Evolutionary conservation across 1,284 basidiomycete genomes (phyloP).

Genomic region (Thelephora terrestris): DNA sequence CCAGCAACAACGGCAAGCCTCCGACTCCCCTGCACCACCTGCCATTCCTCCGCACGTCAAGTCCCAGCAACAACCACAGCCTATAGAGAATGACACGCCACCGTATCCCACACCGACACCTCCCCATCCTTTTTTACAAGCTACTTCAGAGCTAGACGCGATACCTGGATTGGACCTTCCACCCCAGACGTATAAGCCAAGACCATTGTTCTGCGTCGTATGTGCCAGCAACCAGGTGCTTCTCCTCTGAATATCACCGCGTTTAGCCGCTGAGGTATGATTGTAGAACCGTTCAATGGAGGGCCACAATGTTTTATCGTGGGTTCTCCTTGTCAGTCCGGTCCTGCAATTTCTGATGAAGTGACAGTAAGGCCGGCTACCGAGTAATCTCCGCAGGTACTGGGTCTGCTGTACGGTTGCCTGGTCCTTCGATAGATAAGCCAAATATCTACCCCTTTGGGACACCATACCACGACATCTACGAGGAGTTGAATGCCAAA

Average conservation of each 20-base stretch:
- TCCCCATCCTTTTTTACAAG: conserved; percentile 11
- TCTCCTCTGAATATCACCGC: conserved; percentile 3
- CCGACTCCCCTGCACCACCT: conserved; percentile 28
- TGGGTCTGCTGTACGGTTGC: conserved; percentile 92
- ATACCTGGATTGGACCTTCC: background rate
- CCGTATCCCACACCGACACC: conserved; percentile 30
- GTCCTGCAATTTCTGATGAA: background rate
- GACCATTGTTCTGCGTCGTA: conserved; percentile 91
- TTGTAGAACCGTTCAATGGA: conserved; percentile 97
- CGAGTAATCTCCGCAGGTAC: conserved; percentile 93
- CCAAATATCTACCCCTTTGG: conserved; percentile 98
- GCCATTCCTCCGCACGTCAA: conserved; percentile 10
- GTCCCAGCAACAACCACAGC: conserved; percentile 2
- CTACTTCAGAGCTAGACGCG: background rate
- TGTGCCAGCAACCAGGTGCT: conserved; percentile 94
- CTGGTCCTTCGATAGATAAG: conserved; percentile 93
- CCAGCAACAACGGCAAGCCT: conserved; percentile 41
- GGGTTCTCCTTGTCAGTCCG: conserved; percentile 22
- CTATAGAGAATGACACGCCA: conserved; percentile 8
- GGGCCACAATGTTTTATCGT: conserved; percentile 88
- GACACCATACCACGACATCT: conserved; percentile 97
- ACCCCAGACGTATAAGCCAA: conserved; percentile 34
- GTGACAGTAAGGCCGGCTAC: conserved; percentile 71
- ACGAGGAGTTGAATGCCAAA: conserved; percentile 83
- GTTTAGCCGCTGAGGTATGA: background rate